These are phyloP conservation scores for Paradendryphiella salina DNA, from an alignment of 2,329 filamentous ascomycete genomes.

Conservation along the genomic window DNA sequence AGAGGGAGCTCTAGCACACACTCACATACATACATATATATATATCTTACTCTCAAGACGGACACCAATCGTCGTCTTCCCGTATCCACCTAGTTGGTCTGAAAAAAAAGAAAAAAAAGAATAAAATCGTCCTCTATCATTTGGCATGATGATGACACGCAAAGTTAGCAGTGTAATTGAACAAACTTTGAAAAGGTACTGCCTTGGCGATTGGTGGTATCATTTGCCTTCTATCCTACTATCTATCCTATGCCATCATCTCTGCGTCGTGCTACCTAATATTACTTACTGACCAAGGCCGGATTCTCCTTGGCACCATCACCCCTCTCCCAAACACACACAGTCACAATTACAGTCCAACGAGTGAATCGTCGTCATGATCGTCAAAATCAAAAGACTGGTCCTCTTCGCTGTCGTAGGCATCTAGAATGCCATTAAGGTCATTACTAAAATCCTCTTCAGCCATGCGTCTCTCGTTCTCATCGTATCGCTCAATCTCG, in stretches of 20 bases:
- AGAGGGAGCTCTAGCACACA: too few relatives aligned
- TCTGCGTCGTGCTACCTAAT: neutral
- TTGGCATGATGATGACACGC: too few relatives aligned
- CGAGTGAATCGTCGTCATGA: neutral
- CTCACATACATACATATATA: too few relatives aligned
- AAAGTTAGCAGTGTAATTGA: neutral
- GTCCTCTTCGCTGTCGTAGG: conserved; percentile 13
- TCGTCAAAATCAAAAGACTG: conserved; percentile 8
- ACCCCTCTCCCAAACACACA: neutral
- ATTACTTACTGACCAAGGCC: too few relatives aligned
- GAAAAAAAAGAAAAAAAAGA: neutral
- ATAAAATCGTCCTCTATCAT: neutral
- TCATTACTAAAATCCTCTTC: conserved; percentile 13
- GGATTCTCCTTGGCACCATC: too few relatives aligned
- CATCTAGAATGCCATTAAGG: conserved; percentile 9
- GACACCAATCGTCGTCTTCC: too few relatives aligned
- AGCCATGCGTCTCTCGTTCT: neutral
- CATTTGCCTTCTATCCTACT: neutral
- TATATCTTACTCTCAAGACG: too few relatives aligned
- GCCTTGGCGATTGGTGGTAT: conserved; percentile 18
- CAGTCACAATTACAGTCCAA: neutral
- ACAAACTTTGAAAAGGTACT: neutral
- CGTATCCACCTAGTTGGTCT: neutral
- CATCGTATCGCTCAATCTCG: conserved; percentile 3
- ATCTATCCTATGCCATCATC: neutral